Evolutionary conservation across 2,329 filamentous ascomycete species (phyloP).

Genomic region (Ceratocystis destructans): DNA sequence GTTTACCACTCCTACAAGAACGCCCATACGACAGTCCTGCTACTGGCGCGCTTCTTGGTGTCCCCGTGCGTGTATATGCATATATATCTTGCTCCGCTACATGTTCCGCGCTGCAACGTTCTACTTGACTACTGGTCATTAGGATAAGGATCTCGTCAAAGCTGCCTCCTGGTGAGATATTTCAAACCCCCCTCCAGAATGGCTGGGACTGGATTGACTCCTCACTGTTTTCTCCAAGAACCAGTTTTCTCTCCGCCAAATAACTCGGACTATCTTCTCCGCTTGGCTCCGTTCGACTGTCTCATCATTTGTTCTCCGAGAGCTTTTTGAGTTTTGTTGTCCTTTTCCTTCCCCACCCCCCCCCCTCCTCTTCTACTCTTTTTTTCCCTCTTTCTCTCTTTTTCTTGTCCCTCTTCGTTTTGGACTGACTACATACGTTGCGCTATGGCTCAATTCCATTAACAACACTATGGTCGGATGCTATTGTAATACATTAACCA

Average conservation of each 20-base stretch:
- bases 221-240: conserved; percentile 11
- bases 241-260: conserved; percentile 1
- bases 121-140: conserved; percentile 23
- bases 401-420: conserved; percentile 22
- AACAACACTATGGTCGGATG: conserved; percentile 2
- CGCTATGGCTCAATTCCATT: conserved; percentile 13
- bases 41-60: background rate
- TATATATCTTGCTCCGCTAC: background rate
- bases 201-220: conserved; percentile 29
- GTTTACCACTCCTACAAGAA: conserved; percentile 27
- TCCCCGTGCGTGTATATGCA: background rate
- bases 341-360: conserved; percentile 36
- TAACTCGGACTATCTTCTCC: background rate
- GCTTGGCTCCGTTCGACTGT: background rate
- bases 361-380: conserved; percentile 27
- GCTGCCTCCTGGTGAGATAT: conserved; percentile 54
- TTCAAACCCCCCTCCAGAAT: conserved; percentile 42
- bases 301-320: background rate
- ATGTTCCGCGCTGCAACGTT: background rate
- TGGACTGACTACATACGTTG: conserved; percentile 16
- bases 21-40: background rate
- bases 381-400: too few relatives aligned
- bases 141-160: conserved; percentile 29
- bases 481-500: conserved; percentile 7
- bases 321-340: conserved; percentile 40